phyloP scores from a whole-genome alignment of 495 filamentous ascomycete genomes.

The Podospora appendiculata region DNA sequence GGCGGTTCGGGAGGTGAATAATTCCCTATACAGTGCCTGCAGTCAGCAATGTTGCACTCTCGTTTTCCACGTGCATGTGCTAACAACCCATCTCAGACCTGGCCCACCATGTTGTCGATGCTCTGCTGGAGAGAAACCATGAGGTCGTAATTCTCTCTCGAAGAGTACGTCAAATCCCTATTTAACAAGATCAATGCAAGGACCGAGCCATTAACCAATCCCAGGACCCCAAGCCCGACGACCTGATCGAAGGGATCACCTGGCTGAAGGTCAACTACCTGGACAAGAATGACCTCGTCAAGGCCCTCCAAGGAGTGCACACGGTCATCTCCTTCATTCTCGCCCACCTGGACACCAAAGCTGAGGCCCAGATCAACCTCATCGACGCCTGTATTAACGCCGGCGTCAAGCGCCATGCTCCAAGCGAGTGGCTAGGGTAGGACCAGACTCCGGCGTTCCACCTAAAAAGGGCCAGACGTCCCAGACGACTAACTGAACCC shows the following conservation, averaged over 20 bases:
- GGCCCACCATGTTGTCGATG: conserved; percentile 47
- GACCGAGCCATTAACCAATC: not conserved
- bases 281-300: conserved; percentile 24
- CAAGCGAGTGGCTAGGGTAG: conserved; percentile 34
- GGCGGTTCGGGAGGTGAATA: conserved; percentile 45
- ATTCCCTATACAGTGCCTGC: not conserved
- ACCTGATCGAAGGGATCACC: conserved; percentile 12
- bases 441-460: not conserved
- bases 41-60: too few species aligned
- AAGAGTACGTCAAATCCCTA: conserved; percentile 2
- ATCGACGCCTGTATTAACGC: conserved; percentile 46
- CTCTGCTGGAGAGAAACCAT: conserved; percentile 43
- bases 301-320: conserved; percentile 39
- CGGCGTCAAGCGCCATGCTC: conserved; percentile 49
- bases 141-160: conserved; percentile 42
- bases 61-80: not conserved
- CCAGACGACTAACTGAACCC: not conserved
- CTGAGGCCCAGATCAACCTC: conserved; percentile 33
- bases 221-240: conserved; percentile 7
- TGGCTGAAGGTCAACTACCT: conserved; percentile 41
- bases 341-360: conserved; percentile 24
- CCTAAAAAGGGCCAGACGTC: not conserved
- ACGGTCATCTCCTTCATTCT: conserved; percentile 49
- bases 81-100: conserved; percentile 29
- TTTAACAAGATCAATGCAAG: not conserved